A percentile compares a stretch with the other conserved stretches of the same genome.
phyloP scores from a whole-genome alignment of 352 stramenopile species.

The Globisporangium nunn region DNA sequence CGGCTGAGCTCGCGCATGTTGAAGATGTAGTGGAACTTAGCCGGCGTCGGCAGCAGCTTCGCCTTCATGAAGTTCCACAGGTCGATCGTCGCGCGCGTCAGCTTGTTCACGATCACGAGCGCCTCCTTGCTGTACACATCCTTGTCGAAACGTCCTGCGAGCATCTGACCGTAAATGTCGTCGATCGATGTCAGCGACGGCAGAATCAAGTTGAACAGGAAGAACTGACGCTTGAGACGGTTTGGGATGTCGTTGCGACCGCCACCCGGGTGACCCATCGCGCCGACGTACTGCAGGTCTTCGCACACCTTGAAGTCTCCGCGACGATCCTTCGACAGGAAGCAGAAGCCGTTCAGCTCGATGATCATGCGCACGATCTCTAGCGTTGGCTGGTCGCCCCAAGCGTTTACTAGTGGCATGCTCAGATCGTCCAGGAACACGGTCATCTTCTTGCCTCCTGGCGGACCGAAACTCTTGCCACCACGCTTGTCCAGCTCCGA shows the following conservation, averaged over 20 bases:
- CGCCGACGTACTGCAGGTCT: conserved; percentile 95
- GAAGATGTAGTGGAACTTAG: conserved; percentile 99
- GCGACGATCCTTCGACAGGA: conserved; percentile 97
- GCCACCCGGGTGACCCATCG: conserved; percentile 96
- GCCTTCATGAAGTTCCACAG: conserved; percentile 97
- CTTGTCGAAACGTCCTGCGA: conserved; percentile 90
- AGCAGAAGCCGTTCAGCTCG: conserved; percentile 96
- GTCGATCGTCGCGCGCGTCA: conserved; percentile 94
- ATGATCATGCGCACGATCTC: conserved; percentile 97
- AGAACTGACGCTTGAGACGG: conserved; percentile 98
- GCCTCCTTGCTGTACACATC: conserved; percentile 83
- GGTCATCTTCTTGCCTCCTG: conserved; percentile 98
- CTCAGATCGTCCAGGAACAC: conserved; percentile 98
- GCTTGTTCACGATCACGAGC: conserved; percentile 85
- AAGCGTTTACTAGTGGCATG: conserved; percentile 97
- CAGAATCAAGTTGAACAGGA: conserved; percentile 97
- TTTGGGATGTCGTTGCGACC: conserved; percentile 99
- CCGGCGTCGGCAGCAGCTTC: conserved; percentile 95
- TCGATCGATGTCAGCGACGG: conserved; percentile 97
- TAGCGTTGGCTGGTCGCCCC: conserved; percentile 97
- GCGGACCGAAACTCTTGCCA: conserved; percentile 96
- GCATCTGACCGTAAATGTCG: conserved; percentile 99
- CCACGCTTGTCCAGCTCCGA: conserved; percentile 97
- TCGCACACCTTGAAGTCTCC: conserved; percentile 98
- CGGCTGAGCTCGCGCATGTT: conserved; percentile 98